A percentile compares a stretch with the other conserved stretches of the same genome.
Evolutionary conservation across 129 eudicot species (phyloP).

Genomic region (Chrysanthemum lavandulifolium): DNA sequence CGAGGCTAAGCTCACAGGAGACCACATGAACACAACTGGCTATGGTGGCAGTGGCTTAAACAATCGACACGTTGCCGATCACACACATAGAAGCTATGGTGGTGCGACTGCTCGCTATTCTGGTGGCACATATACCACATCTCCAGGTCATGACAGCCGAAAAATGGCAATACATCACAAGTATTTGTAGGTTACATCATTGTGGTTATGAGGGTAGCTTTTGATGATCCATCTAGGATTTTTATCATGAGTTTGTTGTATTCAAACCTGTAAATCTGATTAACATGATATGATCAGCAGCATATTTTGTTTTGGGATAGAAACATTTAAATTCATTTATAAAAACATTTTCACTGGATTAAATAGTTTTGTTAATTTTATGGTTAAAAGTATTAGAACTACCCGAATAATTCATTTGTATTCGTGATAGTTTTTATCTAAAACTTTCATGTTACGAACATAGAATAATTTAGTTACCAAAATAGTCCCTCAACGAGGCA

Average conservation of each 20-base stretch:
- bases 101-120: conserved; percentile 22
- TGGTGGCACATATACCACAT: conserved; percentile 19
- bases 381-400: too few species aligned
- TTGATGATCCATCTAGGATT: conserved; percentile 2
- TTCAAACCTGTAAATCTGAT: background rate
- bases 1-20: conserved; percentile 31
- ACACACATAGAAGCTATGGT: conserved; percentile 21
- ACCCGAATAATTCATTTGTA: too few species aligned
- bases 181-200: conserved; percentile 31
- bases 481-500: too few species aligned
- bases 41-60: conserved; percentile 37
- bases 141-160: conserved; percentile 29
- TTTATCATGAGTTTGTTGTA: background rate
- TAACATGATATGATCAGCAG: background rate
- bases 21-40: conserved; percentile 37
- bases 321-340: too few species aligned
- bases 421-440: too few species aligned
- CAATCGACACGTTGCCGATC: conserved; percentile 31
- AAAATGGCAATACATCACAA: conserved; percentile 45
- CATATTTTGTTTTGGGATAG: background rate
- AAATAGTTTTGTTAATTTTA: too few species aligned
- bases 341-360: too few species aligned
- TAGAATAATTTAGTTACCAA: too few species aligned
- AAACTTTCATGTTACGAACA: too few species aligned
- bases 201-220: conserved; percentile 12